Evolutionary conservation across 192 early-diverging fungal species (phyloP), one percentile per base, ranked within the genome.

Genomic region (Pilobolus umbonatus): DNA sequence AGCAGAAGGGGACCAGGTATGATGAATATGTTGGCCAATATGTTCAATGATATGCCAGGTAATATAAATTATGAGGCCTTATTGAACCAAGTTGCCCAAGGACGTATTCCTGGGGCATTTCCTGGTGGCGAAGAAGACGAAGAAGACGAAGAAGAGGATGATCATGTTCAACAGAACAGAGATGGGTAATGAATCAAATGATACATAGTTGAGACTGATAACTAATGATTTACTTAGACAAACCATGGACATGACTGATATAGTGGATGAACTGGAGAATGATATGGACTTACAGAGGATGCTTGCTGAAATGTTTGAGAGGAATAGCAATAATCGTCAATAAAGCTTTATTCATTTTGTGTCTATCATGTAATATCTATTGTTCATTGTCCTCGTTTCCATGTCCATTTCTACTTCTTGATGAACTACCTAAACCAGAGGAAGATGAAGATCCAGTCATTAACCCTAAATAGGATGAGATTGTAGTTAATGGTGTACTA

Each of bases 61-160:
- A 12, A 38, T 31, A 54, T 22, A 54, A 14, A 14, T 54, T 10
- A 54, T 54, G n/a, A n/a, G 52, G 34, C 31, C 5, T 21, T 38
- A 26, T 25, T 54, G 31, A 50, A 72, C 31, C 55, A 69, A 17
- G 53, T 60, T 40, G 61, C 62, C 8, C 45, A 52, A 15, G 21
- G 54, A 26, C 35, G 29, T 22, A 28, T 65, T 6, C 70, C 70
- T 22, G 70, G 70, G 11, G 56, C 70, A 11, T 72, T 72, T 29
- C 70, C 70, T 11, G 57, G 35, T 44, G 58, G 57, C 15, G 74
- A 75, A 19, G 54, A 70, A 40, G 40, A 48, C 17, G 60, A 66
- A 8, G 58, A 54, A 6, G 70, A 72, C 12, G 64, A 72, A 32
- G 55, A 66, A 5, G 43, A 30, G 9, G 17, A 29, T n/a, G n/a